Evolutionary conservation across 1,284 basidiomycete species (phyloP).

Genomic region (Pterula multifida): DNA sequence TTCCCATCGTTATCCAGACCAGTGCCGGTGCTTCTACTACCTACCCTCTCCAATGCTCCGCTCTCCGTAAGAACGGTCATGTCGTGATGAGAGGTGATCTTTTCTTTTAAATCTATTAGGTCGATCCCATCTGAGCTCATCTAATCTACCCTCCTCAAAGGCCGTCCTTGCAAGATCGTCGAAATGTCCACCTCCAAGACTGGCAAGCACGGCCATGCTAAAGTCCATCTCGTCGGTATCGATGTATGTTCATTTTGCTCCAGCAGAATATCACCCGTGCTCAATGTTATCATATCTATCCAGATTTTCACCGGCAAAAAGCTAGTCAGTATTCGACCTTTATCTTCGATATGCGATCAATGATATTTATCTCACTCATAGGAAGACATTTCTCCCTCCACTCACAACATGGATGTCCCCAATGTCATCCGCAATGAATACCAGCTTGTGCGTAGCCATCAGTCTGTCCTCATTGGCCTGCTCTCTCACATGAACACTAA

Average conservation of each 20-base stretch:
- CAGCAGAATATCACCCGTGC: constrained; percentile 7
- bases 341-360: neutral
- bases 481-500: constrained; percentile 9
- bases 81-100: constrained; percentile 86
- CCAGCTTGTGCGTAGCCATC: constrained; percentile 61
- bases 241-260: constrained; percentile 55
- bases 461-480: constrained; percentile 1
- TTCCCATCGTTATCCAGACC: constrained; percentile 27
- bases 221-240: constrained; percentile 94
- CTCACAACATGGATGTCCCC: constrained; percentile 99
- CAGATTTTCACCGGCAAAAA: constrained; percentile 97
- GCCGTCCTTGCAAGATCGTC: constrained; percentile 97
- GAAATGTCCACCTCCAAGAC: constrained; percentile 99
- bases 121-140: constrained; percentile 8
- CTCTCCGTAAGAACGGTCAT: constrained; percentile 89
- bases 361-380: constrained; percentile 24
- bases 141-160: constrained; percentile 24
- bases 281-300: constrained; percentile 5
- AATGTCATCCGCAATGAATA: constrained; percentile 89
- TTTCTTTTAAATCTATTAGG: constrained; percentile 5
- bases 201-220: constrained; percentile 99
- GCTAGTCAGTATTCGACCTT: constrained; percentile 37
- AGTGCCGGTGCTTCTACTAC: constrained; percentile 79
- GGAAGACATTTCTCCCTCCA: constrained; percentile 98
- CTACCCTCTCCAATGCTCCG: constrained; percentile 96